phyloP scores from a whole-genome alignment of 1,139 yeast species.

The Blastobotrys ciferrii region DNA sequence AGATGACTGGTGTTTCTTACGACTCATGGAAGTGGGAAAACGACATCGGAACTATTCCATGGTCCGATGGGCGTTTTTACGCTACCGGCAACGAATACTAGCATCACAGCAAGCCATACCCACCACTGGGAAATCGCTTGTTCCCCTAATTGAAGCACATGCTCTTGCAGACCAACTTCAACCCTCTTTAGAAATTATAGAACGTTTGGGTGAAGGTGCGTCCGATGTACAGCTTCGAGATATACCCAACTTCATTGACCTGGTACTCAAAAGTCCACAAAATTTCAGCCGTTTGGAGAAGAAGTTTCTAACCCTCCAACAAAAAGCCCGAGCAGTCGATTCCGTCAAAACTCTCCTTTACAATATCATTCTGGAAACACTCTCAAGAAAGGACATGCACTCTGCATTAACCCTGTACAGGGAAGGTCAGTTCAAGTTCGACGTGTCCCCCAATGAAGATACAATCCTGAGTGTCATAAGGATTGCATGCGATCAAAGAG shows the following conservation, averaged over 20 bases:
- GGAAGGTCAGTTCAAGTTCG: constrained; percentile 19
- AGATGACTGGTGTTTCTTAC: constrained; percentile 32
- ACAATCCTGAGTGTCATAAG: constrained; percentile 23
- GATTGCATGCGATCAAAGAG: constrained; percentile 13
- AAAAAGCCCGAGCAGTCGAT: constrained; percentile 20
- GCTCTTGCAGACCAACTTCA: constrained; percentile 23
- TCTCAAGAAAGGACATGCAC: constrained; percentile 11
- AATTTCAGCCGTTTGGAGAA: constrained; percentile 63
- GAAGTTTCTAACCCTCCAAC: constrained; percentile 39
- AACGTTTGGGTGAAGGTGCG: constrained; percentile 28
- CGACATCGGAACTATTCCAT: constrained; percentile 27
- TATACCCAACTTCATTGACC: constrained; percentile 24
- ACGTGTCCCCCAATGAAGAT: constrained; percentile 28
- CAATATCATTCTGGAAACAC: constrained; percentile 26
- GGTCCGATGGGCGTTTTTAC: constrained; percentile 34
- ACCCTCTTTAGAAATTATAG: constrained; percentile 21
- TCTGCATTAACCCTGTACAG: constrained; percentile 23
- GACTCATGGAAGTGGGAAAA: constrained; percentile 31
- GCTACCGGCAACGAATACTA: constrained; percentile 17
- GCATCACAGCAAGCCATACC: constrained; percentile 6
- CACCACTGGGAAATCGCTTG: constrained; percentile 13
- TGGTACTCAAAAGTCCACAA: constrained; percentile 29
- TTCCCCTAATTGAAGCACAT: constrained; percentile 31
- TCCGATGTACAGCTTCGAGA: constrained; percentile 21
- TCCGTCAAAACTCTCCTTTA: constrained; percentile 29